Evolutionary conservation across 192 early-diverging fungal genomes (phyloP).

Genomic region (Backusella liffmaniae): DNA sequence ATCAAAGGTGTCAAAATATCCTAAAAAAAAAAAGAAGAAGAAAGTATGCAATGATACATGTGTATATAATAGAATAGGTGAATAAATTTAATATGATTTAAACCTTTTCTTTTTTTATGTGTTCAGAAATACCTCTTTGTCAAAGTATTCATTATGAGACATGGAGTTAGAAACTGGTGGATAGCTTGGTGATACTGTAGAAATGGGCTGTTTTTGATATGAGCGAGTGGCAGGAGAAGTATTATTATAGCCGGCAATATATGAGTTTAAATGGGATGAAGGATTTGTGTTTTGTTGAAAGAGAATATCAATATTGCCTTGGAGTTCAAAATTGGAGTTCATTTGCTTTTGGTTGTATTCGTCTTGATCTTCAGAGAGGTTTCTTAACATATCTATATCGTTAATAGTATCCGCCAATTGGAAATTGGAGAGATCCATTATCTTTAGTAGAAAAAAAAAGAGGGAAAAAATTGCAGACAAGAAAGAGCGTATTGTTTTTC

Average conservation of each 20-base stretch:
- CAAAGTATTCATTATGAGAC: slow-evolving; percentile 15
- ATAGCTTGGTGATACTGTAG: not conserved
- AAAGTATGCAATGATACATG: not conserved
- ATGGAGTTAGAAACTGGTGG: not conserved
- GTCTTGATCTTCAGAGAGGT: not conserved
- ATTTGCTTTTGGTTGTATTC: not conserved
- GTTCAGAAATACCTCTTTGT: slow-evolving; percentile 20
- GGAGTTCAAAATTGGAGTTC: not conserved
- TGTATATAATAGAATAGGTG: not conserved
- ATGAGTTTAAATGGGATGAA: slow-evolving; percentile 1
- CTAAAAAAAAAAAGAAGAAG: slow-evolving; percentile 11
- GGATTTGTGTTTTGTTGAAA: slow-evolving; percentile 5
- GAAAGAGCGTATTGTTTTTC: not conserved
- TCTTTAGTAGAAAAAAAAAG: not conserved
- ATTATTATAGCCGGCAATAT: not conserved
- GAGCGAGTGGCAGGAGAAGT: not conserved
- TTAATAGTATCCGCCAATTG: slow-evolving; percentile 16
- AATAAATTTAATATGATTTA: not conserved
- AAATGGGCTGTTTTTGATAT: not conserved
- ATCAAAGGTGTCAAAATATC: slow-evolving; percentile 60
- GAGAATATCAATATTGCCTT: slow-evolving; percentile 1
- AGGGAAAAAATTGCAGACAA: not conserved
- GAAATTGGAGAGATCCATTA: slow-evolving; percentile 18
- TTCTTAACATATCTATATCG: slow-evolving; percentile 15
- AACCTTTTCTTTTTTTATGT: not conserved